These are phyloP conservation scores for Stagonosporopsis tanaceti DNA, from an alignment of 2,329 filamentous ascomycete genomes.

Conservation along the genomic window DNA sequence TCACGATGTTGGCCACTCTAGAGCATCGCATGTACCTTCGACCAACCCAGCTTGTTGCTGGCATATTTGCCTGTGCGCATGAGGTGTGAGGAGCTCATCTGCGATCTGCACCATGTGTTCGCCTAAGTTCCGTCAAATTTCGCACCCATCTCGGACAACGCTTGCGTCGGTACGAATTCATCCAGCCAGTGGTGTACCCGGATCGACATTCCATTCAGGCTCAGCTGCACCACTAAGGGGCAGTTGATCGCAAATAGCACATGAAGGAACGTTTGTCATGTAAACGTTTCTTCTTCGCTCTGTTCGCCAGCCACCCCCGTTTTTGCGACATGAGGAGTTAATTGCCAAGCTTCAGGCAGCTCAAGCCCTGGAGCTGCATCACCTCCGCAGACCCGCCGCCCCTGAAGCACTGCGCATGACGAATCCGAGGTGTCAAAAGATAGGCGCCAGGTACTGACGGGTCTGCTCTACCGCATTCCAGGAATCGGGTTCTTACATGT, in stretches of 20 bases:
- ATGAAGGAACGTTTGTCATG: slow-evolving; percentile 9
- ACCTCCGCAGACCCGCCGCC: slow-evolving; percentile 3
- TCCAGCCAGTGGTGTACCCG: slow-evolving; percentile 14
- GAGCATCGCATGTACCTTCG: neutral
- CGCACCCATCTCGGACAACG: slow-evolving; percentile 14
- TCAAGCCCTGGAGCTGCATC: neutral
- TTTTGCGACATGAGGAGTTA: slow-evolving; percentile 4
- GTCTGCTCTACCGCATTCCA: slow-evolving; percentile 12
- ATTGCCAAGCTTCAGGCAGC: slow-evolving; percentile 12
- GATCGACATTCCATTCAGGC: slow-evolving; percentile 6
- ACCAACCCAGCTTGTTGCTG: neutral
- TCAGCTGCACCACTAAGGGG: slow-evolving; percentile 22
- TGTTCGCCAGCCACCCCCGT: slow-evolving; percentile 5
- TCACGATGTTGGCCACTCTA: slow-evolving; percentile 13
- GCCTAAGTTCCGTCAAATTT: slow-evolving; percentile 18
- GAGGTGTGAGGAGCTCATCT: neutral
- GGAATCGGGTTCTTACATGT: slow-evolving; percentile 6
- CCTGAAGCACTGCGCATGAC: slow-evolving; percentile 6
- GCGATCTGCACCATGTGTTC: slow-evolving; percentile 16
- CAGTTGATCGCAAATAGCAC: slow-evolving; percentile 10
- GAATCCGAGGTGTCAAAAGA: slow-evolving; percentile 5
- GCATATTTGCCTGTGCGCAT: neutral
- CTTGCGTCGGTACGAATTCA: slow-evolving; percentile 7
- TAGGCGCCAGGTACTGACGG: slow-evolving; percentile 3
- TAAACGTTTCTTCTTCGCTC: neutral